A percentile compares a stretch with the other conserved stretches of the same genome.
phyloP scores from a whole-genome alignment of 148 eudicot species.

The Simmondsia chinensis region DNA sequence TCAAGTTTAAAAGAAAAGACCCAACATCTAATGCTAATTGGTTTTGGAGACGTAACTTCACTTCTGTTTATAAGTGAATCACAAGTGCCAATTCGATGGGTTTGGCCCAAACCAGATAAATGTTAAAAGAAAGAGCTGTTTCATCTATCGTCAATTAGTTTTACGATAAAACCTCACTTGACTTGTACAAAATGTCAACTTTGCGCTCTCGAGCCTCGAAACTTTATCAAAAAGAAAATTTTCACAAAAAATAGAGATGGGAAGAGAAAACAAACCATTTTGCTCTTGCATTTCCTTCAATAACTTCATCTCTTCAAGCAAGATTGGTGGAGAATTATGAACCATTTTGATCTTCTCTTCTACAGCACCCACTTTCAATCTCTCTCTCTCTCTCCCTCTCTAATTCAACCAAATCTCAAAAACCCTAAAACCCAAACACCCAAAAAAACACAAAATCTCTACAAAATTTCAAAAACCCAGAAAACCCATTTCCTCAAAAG shows the following conservation, averaged over 20 bases:
- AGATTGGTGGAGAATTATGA: conserved; percentile 27
- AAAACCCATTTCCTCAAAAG: conserved; percentile 14
- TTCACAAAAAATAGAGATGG: background rate
- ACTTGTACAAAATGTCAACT: too few species aligned
- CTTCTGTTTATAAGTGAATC: too few species aligned
- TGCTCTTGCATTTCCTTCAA: conserved; percentile 85
- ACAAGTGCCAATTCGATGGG: too few species aligned
- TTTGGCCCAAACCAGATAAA: too few species aligned
- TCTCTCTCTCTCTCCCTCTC: background rate
- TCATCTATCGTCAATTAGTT: too few species aligned
- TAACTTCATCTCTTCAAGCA: conserved; percentile 73
- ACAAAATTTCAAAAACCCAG: conserved; percentile 11
- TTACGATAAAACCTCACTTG: too few species aligned
- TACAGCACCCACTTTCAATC: conserved; percentile 33
- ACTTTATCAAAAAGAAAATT: too few species aligned
- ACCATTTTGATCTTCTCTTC: conserved; percentile 48
- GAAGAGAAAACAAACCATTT: conserved; percentile 31
- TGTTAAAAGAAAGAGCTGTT: too few species aligned
- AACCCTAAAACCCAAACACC: background rate
- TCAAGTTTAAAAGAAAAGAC: too few species aligned
- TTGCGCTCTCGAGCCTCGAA: too few species aligned
- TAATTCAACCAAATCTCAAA: background rate
- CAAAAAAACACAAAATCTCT: conserved; percentile 6
- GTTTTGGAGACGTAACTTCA: too few species aligned
- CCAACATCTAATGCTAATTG: too few species aligned